A percentile compares a stretch with the other conserved stretches of the same genome.
phyloP scores from a whole-genome alignment of 768 basidiomycete species.

The Suillus bovinus region DNA sequence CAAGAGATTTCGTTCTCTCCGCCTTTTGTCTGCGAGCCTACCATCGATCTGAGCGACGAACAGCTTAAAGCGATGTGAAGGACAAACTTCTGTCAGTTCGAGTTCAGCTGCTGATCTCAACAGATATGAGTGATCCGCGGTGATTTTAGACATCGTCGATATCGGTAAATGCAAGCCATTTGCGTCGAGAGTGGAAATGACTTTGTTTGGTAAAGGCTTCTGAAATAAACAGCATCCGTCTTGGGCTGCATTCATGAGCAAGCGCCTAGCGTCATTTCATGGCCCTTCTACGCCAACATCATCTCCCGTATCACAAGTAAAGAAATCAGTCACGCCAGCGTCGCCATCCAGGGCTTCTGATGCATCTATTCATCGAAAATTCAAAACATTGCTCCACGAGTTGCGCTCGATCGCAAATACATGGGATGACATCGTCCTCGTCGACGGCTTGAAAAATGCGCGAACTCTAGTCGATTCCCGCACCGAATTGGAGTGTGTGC shows the following conservation, averaged over 20 bases:
- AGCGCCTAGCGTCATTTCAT: constrained; percentile 73
- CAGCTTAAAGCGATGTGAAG: not conserved
- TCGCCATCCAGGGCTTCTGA: constrained; percentile 51
- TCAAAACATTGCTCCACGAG: constrained; percentile 68
- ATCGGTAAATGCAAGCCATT: not conserved
- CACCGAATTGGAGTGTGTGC: constrained; percentile 81
- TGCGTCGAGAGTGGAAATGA: not conserved
- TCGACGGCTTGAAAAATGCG: constrained; percentile 79
- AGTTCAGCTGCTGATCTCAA: constrained; percentile 34
- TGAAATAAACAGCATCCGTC: constrained; percentile 11
- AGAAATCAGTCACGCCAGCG: constrained; percentile 38
- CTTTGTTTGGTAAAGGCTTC: constrained; percentile 13
- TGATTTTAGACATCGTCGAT: not conserved
- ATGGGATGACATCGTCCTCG: constrained; percentile 82
- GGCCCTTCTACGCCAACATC: constrained; percentile 77
- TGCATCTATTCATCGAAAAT: constrained; percentile 79
- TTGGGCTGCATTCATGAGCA: constrained; percentile 37
- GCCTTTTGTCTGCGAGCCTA: constrained; percentile 77
- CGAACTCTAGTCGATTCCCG: constrained; percentile 72
- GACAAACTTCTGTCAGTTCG: constrained; percentile 28
- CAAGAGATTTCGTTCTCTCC: constrained; percentile 66
- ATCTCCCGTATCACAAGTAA: constrained; percentile 55
- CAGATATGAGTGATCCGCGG: constrained; percentile 30
- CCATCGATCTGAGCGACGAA: constrained; percentile 8
- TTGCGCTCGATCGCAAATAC: constrained; percentile 59